Base-by-base conservation (phyloP, 768 basidiomycete species). In the Suillus bovinus region DNA sequence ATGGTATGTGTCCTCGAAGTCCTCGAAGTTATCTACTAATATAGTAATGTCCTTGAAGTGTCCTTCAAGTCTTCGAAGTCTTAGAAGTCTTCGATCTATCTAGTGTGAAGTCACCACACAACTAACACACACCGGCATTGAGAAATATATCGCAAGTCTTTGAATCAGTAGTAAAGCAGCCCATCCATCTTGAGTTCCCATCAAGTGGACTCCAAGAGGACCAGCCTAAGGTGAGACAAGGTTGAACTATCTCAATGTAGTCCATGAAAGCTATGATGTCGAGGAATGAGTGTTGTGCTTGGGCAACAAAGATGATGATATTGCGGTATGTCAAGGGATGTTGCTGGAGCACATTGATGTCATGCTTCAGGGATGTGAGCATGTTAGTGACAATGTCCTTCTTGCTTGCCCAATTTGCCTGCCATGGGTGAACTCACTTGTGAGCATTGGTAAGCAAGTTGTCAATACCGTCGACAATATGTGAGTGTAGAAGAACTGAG, bases 211-310 rank as follows among this genome's bases (percentile, higher is more conserved):
- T 1, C 24, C 36, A 61, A 39, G 42, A 33, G 27, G 36, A n/a
- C 27, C 42, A 41, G 41, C 41, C 41, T 41, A 20, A 42, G 60
- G 29, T 22, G 20, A 59, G 34, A 42, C 39, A 60, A n/a, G 56
- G 61, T 34, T 53, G 31, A 7, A 54, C 56, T 22, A 62, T 52
- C 33, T 64, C 24, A n/a, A 64, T 7, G 5, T 27, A 64, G 8
- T 64, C 64, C 56, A 64, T 57, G 33, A 59, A 38, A 20, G 61
- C 39, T 22, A 58, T 58, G 31, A 64, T 64, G 42, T 62, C 42
- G 3, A 64, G 52, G 24, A 61, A 57, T 17, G 31, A 46, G 4
- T 7, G 9, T 29, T 64, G 60, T 6, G 50, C 38, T 33, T 64
- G 57, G 14, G 36, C 60, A 17, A 64, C 36, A 38, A 50, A 61